Evolutionary conservation across 225 moss, liverwort and hornwort species (phyloP).

Genomic region (Bryum argenteum): DNA sequence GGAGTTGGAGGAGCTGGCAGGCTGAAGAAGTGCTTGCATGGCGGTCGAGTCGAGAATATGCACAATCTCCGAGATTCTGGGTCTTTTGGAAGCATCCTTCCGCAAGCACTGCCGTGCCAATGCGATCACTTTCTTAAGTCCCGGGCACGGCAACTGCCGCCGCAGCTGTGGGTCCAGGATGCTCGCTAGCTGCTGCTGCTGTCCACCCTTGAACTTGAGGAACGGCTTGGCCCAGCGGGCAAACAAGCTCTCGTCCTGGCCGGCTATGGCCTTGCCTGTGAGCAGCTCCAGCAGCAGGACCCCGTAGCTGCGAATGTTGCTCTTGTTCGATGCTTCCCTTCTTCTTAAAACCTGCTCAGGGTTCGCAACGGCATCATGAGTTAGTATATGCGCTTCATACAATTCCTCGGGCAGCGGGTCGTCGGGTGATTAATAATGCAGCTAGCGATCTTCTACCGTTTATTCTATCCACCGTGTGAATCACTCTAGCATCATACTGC

Average conservation of each 20-base stretch:
- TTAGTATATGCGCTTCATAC: not conserved
- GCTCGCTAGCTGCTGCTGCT: constrained; percentile 21
- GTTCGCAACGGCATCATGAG: not conserved
- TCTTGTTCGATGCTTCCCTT: constrained; percentile 36
- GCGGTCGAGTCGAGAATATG: constrained; percentile 25
- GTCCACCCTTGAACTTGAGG: constrained; percentile 18
- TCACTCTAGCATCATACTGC: too few species aligned
- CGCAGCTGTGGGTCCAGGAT: constrained; percentile 42
- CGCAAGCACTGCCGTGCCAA: constrained; percentile 38
- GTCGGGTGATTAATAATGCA: not conserved
- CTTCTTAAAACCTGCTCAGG: constrained; percentile 32
- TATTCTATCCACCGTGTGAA: not conserved
- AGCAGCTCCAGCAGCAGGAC: constrained; percentile 48
- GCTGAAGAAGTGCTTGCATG: constrained; percentile 19
- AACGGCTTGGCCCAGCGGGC: constrained; percentile 41
- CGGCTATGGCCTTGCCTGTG: constrained; percentile 40
- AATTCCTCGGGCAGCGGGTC: not conserved
- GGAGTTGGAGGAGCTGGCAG: constrained; percentile 13
- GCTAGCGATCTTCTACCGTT: not conserved
- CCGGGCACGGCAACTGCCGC: constrained; percentile 29
- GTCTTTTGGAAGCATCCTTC: constrained; percentile 35
- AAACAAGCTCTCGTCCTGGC: constrained; percentile 35
- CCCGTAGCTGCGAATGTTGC: constrained; percentile 45
- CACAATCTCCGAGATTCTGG: constrained; percentile 35
- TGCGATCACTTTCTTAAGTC: constrained; percentile 30